These are phyloP conservation scores for Colletotrichum liriopes DNA, from an alignment of 2,329 filamentous ascomycete species.

Conservation along the genomic window DNA sequence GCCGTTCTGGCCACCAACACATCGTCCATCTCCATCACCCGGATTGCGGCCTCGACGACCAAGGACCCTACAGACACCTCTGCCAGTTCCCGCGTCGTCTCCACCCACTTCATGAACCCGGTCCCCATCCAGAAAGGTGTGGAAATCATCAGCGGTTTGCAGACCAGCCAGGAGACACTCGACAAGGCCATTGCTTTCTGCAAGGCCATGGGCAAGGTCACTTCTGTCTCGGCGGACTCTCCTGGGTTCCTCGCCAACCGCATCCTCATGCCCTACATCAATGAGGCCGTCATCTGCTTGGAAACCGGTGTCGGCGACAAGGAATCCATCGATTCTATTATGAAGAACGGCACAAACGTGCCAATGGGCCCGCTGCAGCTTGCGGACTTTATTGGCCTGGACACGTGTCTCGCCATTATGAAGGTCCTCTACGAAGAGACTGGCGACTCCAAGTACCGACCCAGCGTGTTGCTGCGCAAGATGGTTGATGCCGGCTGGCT, in stretches of 20 bases:
- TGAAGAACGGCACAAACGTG: slow-evolving; percentile 99
- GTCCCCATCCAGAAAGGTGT: slow-evolving; percentile 97
- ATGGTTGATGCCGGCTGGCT: slow-evolving; percentile 99
- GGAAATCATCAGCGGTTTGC: slow-evolving; percentile 95
- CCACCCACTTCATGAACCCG: slow-evolving; percentile 99
- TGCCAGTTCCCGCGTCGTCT: slow-evolving; percentile 89
- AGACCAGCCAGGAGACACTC: slow-evolving; percentile 88
- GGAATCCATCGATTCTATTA: slow-evolving; percentile 96
- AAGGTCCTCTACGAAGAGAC: slow-evolving; percentile 92
- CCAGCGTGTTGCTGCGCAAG: slow-evolving; percentile 87
- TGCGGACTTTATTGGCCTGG: slow-evolving; percentile 96
- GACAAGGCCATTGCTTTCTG: slow-evolving; percentile 89
- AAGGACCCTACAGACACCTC: slow-evolving; percentile 84
- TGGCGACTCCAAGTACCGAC: slow-evolving; percentile 95
- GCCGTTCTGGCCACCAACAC: slow-evolving; percentile 97
- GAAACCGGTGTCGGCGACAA: slow-evolving; percentile 92
- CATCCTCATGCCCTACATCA: slow-evolving; percentile 99
- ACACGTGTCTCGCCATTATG: slow-evolving; percentile 98
- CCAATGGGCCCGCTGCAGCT: slow-evolving; percentile 96
- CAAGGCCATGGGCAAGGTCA: slow-evolving; percentile 92
- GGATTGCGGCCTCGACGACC: slow-evolving; percentile 90
- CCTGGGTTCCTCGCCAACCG: slow-evolving; percentile 97
- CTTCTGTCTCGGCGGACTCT: slow-evolving; percentile 88
- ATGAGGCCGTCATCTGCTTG: slow-evolving; percentile 95
- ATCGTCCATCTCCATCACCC: slow-evolving; percentile 97